A percentile compares a stretch with the other conserved stretches of the same genome.
Conservation (phyloP, 805 yeast species). For the Sungouiella blattae region DNA sequence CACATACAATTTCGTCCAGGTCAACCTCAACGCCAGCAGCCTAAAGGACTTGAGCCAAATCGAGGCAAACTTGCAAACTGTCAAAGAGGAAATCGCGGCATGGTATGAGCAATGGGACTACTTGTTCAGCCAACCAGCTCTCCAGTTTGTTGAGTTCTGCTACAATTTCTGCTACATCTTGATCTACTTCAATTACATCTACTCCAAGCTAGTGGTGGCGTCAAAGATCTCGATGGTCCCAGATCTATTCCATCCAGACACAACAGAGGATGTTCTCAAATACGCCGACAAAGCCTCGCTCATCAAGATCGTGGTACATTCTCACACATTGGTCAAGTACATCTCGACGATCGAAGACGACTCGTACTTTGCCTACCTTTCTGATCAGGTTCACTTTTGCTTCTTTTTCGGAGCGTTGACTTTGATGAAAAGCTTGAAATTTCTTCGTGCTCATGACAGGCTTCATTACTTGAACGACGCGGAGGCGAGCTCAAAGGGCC, state of each 20-base stretch:
- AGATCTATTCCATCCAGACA: slow-evolving; percentile 16
- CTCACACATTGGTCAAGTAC: slow-evolving; percentile 41
- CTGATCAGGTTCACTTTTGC: slow-evolving; percentile 64
- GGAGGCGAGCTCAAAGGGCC: not conserved
- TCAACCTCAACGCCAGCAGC: slow-evolving; percentile 19
- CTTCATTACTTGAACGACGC: slow-evolving; percentile 6
- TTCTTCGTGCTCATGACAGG: slow-evolving; percentile 8
- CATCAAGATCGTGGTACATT: slow-evolving; percentile 36
- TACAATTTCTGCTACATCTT: slow-evolving; percentile 59
- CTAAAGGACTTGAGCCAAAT: slow-evolving; percentile 7
- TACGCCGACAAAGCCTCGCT: slow-evolving; percentile 27
- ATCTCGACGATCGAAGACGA: slow-evolving; percentile 42
- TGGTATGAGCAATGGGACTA: slow-evolving; percentile 74
- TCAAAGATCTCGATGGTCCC: slow-evolving; percentile 5
- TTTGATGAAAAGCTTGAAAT: slow-evolving; percentile 25
- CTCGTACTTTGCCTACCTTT: slow-evolving; percentile 62
- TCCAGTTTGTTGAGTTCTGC: slow-evolving; percentile 71
- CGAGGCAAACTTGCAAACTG: slow-evolving; percentile 28
- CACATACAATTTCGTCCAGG: slow-evolving; percentile 55
- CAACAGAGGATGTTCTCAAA: slow-evolving; percentile 20
- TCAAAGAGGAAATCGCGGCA: slow-evolving; percentile 45
- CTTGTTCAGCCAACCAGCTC: slow-evolving; percentile 63
- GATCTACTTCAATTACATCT: slow-evolving; percentile 41
- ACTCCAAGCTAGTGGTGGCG: slow-evolving; percentile 6
- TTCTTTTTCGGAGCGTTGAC: slow-evolving; percentile 42